Base-by-base conservation (phyloP, 1,139 yeast genomes). In the Suhomyces guaymorum region DNA sequence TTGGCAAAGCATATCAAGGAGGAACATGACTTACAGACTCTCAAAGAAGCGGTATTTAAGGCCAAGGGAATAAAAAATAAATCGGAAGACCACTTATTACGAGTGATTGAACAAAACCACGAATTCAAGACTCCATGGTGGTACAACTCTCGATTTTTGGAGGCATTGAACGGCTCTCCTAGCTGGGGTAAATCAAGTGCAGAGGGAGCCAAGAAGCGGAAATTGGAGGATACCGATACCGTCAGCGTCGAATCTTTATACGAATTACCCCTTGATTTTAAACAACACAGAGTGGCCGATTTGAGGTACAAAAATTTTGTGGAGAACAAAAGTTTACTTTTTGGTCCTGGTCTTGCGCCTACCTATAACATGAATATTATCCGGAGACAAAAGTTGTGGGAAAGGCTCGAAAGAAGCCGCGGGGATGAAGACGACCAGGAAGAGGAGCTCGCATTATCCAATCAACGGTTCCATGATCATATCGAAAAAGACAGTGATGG, bases 1-100 rank as follows among this genome's bases (percentile, higher is more conserved):
- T 61, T 84, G 43, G 73, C 82, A 10, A 73, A 77, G 48, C 92
- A 84, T 53, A 66, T 82, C 35, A 70, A 78, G 32, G 73, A 80
- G 0, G 82, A 73, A 1, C 89, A 82, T 49, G 82, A 78, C 38
- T 66, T 70, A 38, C 69, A 68, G 38, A 57, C 60, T 33, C 51
- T 60, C 14, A 55, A 63, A 27, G 71, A 67, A 17, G 36, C 41
- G 8, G 19, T 37, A 16, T 24, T 15, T 12, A 35, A 28, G 19
- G 26, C 21, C 7, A 38, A 33, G 13, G 27, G 37, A 22, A 28
- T 22, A 20, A 23, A 26, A 15, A 23, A 27, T 39, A 14, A 28
- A 31, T 5, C 42, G 56, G 29, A 52, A 52, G 50, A 48, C 8
- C 64, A 58, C 11, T 63, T 61, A 37, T 42, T 60, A 24, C 45